These are phyloP conservation scores for Jackrogersella minutella DNA, from an alignment of 495 filamentous ascomycete genomes.

Conservation along the genomic window DNA sequence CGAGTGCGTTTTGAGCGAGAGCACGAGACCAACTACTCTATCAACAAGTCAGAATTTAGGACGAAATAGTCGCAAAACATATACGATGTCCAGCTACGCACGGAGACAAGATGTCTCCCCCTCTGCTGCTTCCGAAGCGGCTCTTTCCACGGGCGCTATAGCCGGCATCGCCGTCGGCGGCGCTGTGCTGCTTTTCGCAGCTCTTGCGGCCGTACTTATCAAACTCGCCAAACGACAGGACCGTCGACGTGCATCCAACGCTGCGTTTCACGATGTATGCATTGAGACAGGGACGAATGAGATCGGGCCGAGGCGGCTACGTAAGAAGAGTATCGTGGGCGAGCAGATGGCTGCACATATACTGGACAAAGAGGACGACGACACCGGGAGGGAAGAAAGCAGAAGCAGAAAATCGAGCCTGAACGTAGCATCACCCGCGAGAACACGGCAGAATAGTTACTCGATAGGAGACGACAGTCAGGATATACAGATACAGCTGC, in stretches of 20 bases:
- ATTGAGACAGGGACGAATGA: conserved; percentile 13
- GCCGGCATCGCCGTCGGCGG: conserved; percentile 40
- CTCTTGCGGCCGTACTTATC: conserved; percentile 27
- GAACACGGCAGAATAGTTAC: conserved; percentile 12
- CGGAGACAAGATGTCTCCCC: conserved; percentile 3
- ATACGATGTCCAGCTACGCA: not conserved
- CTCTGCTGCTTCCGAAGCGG: not conserved
- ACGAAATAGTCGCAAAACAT: not conserved
- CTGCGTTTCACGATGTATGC: not conserved
- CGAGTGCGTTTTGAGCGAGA: not conserved
- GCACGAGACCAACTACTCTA: not conserved
- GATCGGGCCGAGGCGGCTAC: conserved; percentile 25
- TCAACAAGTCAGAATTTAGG: not conserved
- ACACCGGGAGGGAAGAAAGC: conserved; percentile 25
- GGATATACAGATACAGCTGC: not conserved
- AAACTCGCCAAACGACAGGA: conserved; percentile 30
- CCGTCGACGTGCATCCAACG: not conserved
- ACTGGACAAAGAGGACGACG: conserved; percentile 28
- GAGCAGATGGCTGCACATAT: not conserved
- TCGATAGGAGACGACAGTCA: conserved; percentile 14
- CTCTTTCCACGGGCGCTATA: conserved; percentile 40
- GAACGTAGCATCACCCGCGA: conserved; percentile 4
- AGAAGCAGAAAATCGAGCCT: conserved; percentile 27
- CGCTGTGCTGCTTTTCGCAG: conserved; percentile 37
- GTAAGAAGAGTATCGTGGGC: conserved; percentile 34